These are phyloP conservation scores for Phaffia tasmanica DNA, from an alignment of 768 basidiomycete genomes.

Conservation along the genomic window DNA sequence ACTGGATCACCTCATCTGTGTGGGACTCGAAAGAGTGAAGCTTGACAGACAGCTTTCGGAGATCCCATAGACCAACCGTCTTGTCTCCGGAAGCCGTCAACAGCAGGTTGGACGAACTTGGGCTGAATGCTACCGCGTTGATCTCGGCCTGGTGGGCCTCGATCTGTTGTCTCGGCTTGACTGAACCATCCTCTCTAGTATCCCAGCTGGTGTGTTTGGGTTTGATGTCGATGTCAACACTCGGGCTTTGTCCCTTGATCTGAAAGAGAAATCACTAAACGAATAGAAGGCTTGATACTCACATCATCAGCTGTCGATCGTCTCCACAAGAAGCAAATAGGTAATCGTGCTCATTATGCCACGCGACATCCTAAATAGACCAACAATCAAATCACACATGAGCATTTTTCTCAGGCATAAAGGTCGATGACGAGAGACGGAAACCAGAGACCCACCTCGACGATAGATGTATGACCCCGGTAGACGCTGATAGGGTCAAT, in stretches of 20 bases:
- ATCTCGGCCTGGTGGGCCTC: conserved; percentile 88
- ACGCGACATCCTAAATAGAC: conserved; percentile 73
- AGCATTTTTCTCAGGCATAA: neutral
- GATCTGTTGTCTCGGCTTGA: conserved; percentile 55
- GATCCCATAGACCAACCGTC: conserved; percentile 83
- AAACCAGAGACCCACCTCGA: conserved; percentile 56
- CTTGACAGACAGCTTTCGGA: conserved; percentile 54
- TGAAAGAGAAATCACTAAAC: conserved; percentile 23
- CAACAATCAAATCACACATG: no score
- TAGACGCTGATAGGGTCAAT: conserved; percentile 78
- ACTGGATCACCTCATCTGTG: conserved; percentile 83
- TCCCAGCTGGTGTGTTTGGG: conserved; percentile 61
- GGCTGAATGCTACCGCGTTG: conserved; percentile 80
- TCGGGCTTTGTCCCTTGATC: neutral
- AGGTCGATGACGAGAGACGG: neutral
- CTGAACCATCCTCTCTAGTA: conserved; percentile 47
- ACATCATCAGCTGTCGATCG: conserved; percentile 90
- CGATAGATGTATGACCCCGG: conserved; percentile 78
- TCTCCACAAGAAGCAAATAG: conserved; percentile 92
- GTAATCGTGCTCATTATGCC: conserved; percentile 72
- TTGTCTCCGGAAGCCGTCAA: conserved; percentile 91
- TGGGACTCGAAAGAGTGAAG: conserved; percentile 88
- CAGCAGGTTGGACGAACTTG: conserved; percentile 62
- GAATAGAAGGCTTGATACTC: conserved; percentile 35
- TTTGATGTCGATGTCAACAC: neutral